Percentiles rank a stretch among this genome's conserved stretches.
These are phyloP conservation scores for Cyclaneusma minus DNA, from an alignment of 2,329 filamentous ascomycete species.

Conservation along the genomic window DNA sequence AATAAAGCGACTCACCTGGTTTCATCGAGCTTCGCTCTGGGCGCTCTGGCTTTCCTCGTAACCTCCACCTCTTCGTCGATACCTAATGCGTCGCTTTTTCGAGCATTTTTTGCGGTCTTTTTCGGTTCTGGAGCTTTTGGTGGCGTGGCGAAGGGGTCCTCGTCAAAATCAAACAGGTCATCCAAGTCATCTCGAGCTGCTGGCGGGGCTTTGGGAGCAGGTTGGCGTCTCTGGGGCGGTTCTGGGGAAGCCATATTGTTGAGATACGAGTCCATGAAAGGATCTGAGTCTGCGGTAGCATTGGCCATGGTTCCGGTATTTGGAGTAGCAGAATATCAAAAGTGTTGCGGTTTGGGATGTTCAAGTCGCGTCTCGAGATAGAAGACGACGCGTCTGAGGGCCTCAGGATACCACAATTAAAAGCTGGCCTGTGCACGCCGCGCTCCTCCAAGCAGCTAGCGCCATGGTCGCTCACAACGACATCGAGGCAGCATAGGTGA, in stretches of 20 bases:
- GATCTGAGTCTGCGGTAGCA: no score
- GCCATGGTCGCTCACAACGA: conserved; percentile 1
- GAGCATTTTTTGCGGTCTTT: conserved; percentile 17
- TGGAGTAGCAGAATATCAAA: no score
- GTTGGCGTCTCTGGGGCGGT: conserved; percentile 1
- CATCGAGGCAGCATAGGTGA: no score
- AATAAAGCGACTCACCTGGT: conserved; percentile 32
- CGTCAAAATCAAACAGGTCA: conserved; percentile 64
- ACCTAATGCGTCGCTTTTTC: conserved; percentile 46
- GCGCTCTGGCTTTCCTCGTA: conserved; percentile 52
- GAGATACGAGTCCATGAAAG: background rate
- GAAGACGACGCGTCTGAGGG: conserved; percentile 6
- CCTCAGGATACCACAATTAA: conserved; percentile 1
- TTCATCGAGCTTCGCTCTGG: conserved; percentile 79
- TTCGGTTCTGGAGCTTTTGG: conserved; percentile 24
- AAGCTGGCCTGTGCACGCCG: conserved; percentile 1
- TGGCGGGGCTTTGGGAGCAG: conserved; percentile 13
- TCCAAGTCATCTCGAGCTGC: conserved; percentile 34
- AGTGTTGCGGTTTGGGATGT: background rate
- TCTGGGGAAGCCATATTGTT: conserved; percentile 13
- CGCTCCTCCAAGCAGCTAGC: conserved; percentile 1
- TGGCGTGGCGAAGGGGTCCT: conserved; percentile 29
- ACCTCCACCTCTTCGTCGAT: conserved; percentile 80
- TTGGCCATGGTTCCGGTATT: no score
- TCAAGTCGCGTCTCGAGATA: background rate